phyloP scores from a whole-genome alignment of 2,329 filamentous ascomycete species.

The Talaromyces sp. region DNA sequence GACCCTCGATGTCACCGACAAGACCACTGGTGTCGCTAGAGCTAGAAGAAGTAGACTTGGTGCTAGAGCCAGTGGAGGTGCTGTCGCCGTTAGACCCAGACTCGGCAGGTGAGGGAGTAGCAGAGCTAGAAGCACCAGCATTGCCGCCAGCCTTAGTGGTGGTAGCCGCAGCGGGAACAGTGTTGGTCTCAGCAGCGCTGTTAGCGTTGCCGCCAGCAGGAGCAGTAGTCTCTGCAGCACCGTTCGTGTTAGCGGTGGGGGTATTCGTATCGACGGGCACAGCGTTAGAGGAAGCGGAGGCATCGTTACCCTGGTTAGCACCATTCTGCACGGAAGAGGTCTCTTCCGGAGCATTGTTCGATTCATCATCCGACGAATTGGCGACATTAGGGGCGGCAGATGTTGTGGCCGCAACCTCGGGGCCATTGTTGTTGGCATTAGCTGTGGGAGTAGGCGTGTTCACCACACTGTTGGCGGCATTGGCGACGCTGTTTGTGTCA shows the following conservation, averaged over 20 bases:
- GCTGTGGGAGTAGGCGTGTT: slow-evolving; percentile 1
- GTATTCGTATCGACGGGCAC: slow-evolving; percentile 5
- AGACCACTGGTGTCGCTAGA: slow-evolving; percentile 4
- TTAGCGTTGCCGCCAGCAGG: background rate
- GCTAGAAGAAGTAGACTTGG: slow-evolving; percentile 12
- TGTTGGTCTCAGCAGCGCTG: background rate
- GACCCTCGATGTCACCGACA: slow-evolving; percentile 3
- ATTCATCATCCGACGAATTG: background rate
- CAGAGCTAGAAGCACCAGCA: background rate
- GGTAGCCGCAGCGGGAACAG: background rate
- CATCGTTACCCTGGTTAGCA: slow-evolving; percentile 11
- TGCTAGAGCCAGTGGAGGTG: slow-evolving; percentile 8
- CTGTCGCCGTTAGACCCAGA: slow-evolving; percentile 6
- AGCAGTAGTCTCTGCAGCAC: slow-evolving; percentile 5
- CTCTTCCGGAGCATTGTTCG: background rate
- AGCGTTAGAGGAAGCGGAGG: slow-evolving; percentile 1
- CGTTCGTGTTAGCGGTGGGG: slow-evolving; percentile 3
- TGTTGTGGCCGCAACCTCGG: background rate
- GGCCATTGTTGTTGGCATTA: background rate
- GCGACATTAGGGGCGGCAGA: background rate
- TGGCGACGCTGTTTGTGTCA: slow-evolving; percentile 3
- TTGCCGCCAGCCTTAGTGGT: background rate
- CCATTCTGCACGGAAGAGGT: background rate
- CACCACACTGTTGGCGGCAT: slow-evolving; percentile 2
- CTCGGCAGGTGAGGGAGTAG: slow-evolving; percentile 2